phyloP scores from a whole-genome alignment of 768 basidiomycete genomes.

The Fomitopsis pulvina region DNA sequence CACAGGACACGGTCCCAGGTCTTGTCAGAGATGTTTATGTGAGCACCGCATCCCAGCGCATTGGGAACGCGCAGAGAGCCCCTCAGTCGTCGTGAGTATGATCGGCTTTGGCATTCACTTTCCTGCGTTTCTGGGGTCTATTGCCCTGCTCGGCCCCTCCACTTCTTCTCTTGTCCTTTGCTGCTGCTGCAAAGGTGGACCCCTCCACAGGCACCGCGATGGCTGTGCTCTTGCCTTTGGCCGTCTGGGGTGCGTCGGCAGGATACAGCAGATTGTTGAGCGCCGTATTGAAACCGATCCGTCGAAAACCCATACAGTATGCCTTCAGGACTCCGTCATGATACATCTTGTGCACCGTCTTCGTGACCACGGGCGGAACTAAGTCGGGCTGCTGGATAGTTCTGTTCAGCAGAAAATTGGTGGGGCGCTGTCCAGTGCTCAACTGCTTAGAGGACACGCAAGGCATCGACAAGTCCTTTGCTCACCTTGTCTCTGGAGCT shows the following conservation, averaged over 20 bases:
- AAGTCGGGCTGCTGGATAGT: background rate
- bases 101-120: too few species aligned
- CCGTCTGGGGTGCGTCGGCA: too few species aligned
- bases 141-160: background rate
- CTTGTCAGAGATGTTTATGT: too few species aligned
- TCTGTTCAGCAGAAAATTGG: background rate
- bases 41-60: too few species aligned
- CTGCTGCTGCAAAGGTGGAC: too few species aligned
- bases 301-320: conserved; percentile 5
- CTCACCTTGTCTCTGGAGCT: background rate
- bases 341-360: conserved; percentile 4
- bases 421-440: background rate
- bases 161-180: background rate
- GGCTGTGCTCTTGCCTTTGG: background rate
- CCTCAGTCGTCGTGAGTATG: too few species aligned
- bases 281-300: conserved; percentile 6
- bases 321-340: conserved; percentile 3
- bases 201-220: background rate
- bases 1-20: too few species aligned
- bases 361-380: background rate
- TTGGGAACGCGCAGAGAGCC: too few species aligned
- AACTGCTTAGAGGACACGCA: too few species aligned
- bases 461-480: background rate
- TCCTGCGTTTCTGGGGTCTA: too few species aligned
- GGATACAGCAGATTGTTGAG: conserved; percentile 2